Base-by-base conservation (phyloP, 805 yeast species). In the Nakazawaea ambrosiae region DNA sequence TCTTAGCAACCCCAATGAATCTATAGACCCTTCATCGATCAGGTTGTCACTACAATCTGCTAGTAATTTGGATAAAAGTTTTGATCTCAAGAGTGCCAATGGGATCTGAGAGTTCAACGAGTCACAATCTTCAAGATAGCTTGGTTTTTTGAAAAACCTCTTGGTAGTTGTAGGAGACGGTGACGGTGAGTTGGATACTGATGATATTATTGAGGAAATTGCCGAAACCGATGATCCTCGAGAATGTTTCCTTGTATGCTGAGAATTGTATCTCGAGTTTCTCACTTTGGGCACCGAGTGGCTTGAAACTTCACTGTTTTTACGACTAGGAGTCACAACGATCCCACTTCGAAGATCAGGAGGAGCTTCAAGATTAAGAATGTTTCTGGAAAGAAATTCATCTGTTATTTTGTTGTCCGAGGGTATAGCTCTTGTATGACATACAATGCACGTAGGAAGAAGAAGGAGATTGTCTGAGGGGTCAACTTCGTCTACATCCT, bases 161-260 rank as follows among this genome's bases (percentile, higher is more conserved):
- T 10, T 7, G 24, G 24, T 22, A 11, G 34, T 31, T 6, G n/a
- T n/a, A n/a, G 43, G 38, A 7, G 42, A 36, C 4, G 33, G 11
- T 3, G 39, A 40, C 5, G 50, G 50, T 1, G 53, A 46, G 4
- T 34, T 36, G 1, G 42, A 36, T 5, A 48, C 64, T 2, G 64
- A 58, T 1, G 63, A 53, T 5, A 60, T 48, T 12, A 58, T 56
- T 3, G 63, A 55, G 1, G 61, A 53, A 1, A 51, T 49, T 2
- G 61, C 65, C 12, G 60, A 52, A 2, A 51, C 46, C 2, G 55
- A 49, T 1, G 64, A 60, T 4, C 63, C 64, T 17, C 64, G 46
- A 3, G 63, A 57, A 7, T 55, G 51, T 39, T 48, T 57, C 36
- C 51, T 50, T 5, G 37, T 34, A 37, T 54, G 60, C 39, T n/a